Evolutionary conservation across 2,329 filamentous ascomycete genomes (phyloP).

Genomic region (Pseudogymnoascus sp.): DNA sequence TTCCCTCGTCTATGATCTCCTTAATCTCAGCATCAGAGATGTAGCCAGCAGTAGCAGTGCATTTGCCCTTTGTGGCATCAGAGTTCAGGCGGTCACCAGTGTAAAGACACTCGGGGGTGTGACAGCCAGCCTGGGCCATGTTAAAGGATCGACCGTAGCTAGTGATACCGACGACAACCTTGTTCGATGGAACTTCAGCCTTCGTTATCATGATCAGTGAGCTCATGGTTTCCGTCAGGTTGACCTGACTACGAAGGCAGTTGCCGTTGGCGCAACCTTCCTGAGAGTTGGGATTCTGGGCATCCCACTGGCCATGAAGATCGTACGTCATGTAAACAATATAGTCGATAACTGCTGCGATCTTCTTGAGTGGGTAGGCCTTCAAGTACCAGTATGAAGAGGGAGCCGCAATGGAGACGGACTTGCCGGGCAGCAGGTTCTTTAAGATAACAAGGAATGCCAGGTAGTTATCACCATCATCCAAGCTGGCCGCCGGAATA

Average conservation of each 20-base stretch:
- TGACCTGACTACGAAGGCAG: constrained; percentile 34
- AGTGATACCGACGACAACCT: constrained; percentile 31
- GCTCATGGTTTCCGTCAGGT: constrained; percentile 33
- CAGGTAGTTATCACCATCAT: constrained; percentile 31
- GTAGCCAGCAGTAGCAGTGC: constrained; percentile 32
- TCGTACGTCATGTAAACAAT: constrained; percentile 25
- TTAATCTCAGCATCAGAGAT: constrained; percentile 32
- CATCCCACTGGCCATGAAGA: constrained; percentile 39
- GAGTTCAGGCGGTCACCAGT: constrained; percentile 23
- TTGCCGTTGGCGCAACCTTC: constrained; percentile 29
- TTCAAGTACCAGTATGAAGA: constrained; percentile 38
- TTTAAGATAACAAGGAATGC: constrained; percentile 29
- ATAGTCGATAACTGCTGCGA: constrained; percentile 30
- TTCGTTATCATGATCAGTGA: constrained; percentile 37
- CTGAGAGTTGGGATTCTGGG: constrained; percentile 27
- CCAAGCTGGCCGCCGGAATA: too few relatives aligned
- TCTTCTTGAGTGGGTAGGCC: constrained; percentile 32
- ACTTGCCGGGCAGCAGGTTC: constrained; percentile 24
- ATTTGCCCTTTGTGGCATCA: constrained; percentile 28
- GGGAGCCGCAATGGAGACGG: constrained; percentile 32
- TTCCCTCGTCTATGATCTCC: constrained; percentile 25
- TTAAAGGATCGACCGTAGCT: constrained; percentile 34
- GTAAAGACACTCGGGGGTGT: constrained; percentile 22
- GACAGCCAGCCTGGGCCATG: constrained; percentile 31
- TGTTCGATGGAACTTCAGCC: constrained; percentile 26